Conservation (phyloP, 768 basidiomycete species). For the Pleurotus citrinopileatus region DNA sequence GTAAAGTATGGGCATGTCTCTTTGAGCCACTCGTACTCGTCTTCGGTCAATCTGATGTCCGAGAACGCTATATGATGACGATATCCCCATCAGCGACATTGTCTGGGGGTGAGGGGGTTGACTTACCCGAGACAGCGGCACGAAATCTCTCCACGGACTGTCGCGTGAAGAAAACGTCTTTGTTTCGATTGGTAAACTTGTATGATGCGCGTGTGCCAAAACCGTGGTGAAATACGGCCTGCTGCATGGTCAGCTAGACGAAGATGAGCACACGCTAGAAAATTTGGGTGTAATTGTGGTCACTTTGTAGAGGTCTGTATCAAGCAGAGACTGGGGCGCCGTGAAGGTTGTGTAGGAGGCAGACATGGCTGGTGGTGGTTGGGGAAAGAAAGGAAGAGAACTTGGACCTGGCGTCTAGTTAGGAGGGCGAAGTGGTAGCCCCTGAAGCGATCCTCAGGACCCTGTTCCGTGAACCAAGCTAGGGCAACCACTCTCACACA, state of each 20-base stretch:
- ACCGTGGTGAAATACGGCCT: slow-evolving; percentile 79
- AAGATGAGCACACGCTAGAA: too few relatives aligned
- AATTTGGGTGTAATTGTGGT: too few relatives aligned
- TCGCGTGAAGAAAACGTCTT: slow-evolving; percentile 60
- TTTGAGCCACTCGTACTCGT: slow-evolving; percentile 68
- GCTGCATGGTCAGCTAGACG: slow-evolving; percentile 89
- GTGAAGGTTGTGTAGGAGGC: slow-evolving; percentile 1
- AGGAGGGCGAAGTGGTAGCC: slow-evolving; percentile 2
- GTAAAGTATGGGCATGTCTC: slow-evolving; percentile 73
- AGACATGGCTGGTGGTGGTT: slow-evolving; percentile 7
- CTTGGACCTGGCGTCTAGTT: background rate
- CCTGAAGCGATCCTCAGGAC: background rate
- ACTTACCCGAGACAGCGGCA: slow-evolving; percentile 53
- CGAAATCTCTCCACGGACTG: slow-evolving; percentile 61
- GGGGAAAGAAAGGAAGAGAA: background rate
- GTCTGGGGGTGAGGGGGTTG: too few relatives aligned
- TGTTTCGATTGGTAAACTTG: slow-evolving; percentile 78
- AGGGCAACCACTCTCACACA: background rate
- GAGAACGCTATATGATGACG: slow-evolving; percentile 55
- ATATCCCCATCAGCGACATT: too few relatives aligned
- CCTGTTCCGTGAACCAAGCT: background rate
- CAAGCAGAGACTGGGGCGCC: slow-evolving; percentile 59
- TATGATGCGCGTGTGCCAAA: slow-evolving; percentile 70
- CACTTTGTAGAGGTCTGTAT: slow-evolving; percentile 97
- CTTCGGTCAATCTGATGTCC: slow-evolving; percentile 51